Conservation (phyloP, 2,329 filamentous ascomycete genomes). For the Corynespora cassiicola region DNA sequence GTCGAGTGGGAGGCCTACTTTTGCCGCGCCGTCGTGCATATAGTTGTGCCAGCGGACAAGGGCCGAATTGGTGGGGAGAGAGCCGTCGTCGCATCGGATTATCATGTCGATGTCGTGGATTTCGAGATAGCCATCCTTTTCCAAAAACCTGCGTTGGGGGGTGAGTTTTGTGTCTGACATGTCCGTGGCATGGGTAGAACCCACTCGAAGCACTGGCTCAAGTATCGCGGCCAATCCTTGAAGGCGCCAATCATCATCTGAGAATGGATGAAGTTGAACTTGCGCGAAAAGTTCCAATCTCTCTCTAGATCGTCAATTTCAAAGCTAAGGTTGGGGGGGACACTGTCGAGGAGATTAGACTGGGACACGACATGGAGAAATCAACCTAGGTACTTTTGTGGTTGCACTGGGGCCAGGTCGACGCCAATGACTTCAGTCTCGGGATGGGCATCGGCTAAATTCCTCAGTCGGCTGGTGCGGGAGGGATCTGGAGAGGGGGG, state of each 20-base stretch:
- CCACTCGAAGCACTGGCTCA: constrained; percentile 31
- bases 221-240: constrained; percentile 46
- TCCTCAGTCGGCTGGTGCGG: background rate
- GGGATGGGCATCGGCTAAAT: constrained; percentile 17
- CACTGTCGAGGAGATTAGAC: constrained; percentile 20
- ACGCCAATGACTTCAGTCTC: constrained; percentile 18
- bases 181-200: constrained; percentile 20
- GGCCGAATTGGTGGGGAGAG: constrained; percentile 14
- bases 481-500: background rate
- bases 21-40: constrained; percentile 16
- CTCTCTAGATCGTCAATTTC: constrained; percentile 49
- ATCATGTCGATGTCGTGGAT: constrained; percentile 23
- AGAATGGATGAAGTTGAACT: constrained; percentile 48
- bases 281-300: constrained; percentile 41
- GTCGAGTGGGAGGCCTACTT: constrained; percentile 44
- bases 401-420: constrained; percentile 20
- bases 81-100: constrained; percentile 22
- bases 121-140: constrained; percentile 36
- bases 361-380: too few species aligned
- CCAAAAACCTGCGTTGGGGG: constrained; percentile 36
- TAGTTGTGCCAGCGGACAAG: constrained; percentile 18
- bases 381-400: constrained; percentile 20
- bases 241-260: constrained; percentile 49
- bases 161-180: background rate
- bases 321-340: constrained; percentile 49